Evolutionary conservation across 2,329 filamentous ascomycete species (phyloP), one percentile per base, ranked within the genome.

Genomic region (Pyricularia pennisetigena): DNA sequence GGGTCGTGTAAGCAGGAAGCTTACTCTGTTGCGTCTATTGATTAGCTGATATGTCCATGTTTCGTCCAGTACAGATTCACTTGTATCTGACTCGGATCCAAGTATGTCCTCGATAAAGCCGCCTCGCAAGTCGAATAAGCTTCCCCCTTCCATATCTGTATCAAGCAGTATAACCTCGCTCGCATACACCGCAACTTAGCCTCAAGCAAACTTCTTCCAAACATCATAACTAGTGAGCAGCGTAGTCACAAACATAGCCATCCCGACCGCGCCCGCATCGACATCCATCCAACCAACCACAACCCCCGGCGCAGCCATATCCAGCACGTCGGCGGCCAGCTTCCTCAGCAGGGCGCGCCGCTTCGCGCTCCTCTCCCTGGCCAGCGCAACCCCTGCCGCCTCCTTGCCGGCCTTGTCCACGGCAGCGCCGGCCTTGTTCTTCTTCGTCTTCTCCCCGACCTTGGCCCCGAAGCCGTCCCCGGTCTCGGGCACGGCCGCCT

Each of bases 201-300:
- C 24, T 61, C n/a, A 67, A 16, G 30, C 77, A 72, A 81, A 83
- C 68, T 80, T 79, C 69, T 84, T 81, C 90, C 90, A 92, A 2
- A 88, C 83, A 71, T 87, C 85, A 71, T 79, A 75, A 1, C 84
- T 83, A 10, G 88, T 87, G 64, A 92, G 74, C 4, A 89, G 64
- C 0, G 89, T 90, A 66, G 88, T 88, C 26, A 85, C 73, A 24
- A 89, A 77, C 83, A 88, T 89, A 9, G 83, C 82, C 14, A 83
- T 68, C 0, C 86, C 88, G 1, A 91, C 83, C 1, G 81, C 78
- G 2, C 85, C 81, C 0, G 82, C 76, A 10, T 82, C 78, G 0
- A 83, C 78, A 0, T 80, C 75, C 29, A 89, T 76, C 88, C 88
- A 91, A 0, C 87, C 87, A 16, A 91, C 77, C 0, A 84, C 78